Percentiles rank a stretch among this genome's conserved stretches.
Conservation (phyloP, 2,329 filamentous ascomycete genomes). For the Domatiomyces catenatus region DNA sequence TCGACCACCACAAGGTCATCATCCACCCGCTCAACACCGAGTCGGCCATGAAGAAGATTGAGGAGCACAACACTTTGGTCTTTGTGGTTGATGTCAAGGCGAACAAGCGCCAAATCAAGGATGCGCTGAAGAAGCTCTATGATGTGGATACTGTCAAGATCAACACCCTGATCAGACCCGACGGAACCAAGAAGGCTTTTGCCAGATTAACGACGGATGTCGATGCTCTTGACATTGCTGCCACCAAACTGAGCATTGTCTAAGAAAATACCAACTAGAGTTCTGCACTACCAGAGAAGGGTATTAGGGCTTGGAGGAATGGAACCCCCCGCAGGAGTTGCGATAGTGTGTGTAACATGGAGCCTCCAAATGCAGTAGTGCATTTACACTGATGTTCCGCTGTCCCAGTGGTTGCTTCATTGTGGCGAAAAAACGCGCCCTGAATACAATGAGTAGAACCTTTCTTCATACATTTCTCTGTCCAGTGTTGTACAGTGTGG, state of each 20-base stretch:
- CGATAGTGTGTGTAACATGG: not conserved
- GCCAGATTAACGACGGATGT: constrained; percentile 90
- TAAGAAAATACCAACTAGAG: constrained; percentile 32
- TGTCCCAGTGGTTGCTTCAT: not conserved
- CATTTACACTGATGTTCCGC: not conserved
- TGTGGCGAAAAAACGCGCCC: not conserved
- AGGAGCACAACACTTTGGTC: constrained; percentile 99
- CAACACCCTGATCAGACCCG: constrained; percentile 94
- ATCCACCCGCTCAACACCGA: constrained; percentile 98
- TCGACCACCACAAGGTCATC: constrained; percentile 96
- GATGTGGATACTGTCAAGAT: constrained; percentile 97
- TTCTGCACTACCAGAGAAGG: not conserved
- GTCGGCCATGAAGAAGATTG: constrained; percentile 99
- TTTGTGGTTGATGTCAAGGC: constrained; percentile 95
- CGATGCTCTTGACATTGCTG: constrained; percentile 96
- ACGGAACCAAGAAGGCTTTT: constrained; percentile 98
- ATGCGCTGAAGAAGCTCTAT: constrained; percentile 96
- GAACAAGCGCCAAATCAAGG: constrained; percentile 99
- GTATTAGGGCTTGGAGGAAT: not conserved
- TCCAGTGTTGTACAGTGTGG: constrained; percentile 1
- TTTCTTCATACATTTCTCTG: constrained; percentile 5
- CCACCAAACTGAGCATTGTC: constrained; percentile 96
- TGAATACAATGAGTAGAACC: constrained; percentile 6
- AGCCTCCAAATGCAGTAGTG: not conserved
- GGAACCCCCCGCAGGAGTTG: not conserved